These are phyloP conservation scores for Paspalum vaginatum DNA, from an alignment of 176 grass and related monocot genomes.

Conservation along the genomic window DNA sequence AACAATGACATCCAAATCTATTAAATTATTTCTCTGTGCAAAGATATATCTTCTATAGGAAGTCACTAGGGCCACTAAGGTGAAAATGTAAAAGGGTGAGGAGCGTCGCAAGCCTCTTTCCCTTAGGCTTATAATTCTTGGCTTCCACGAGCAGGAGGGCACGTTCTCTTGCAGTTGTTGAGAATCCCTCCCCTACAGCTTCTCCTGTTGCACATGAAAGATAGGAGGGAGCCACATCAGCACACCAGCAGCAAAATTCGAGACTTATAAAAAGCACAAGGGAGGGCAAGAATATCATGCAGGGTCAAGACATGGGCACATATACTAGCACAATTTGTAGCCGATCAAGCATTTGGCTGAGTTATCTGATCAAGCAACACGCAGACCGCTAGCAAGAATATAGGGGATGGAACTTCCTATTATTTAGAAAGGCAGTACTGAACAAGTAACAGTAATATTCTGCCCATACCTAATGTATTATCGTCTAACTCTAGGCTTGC, in stretches of 20 bases:
- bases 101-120: conserved; percentile 38
- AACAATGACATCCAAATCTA: conserved; percentile 18
- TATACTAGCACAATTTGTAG: conserved; percentile 16
- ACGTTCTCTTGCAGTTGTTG: neutral
- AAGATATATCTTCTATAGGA: conserved; percentile 46
- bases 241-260: neutral
- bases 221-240: conserved; percentile 3
- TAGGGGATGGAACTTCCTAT: neutral
- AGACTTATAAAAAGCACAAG: neutral
- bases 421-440: neutral
- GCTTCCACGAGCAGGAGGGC: conserved; percentile 18
- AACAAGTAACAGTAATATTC: conserved; percentile 7
- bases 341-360: conserved; percentile 4
- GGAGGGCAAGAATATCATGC: neutral
- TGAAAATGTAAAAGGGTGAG: conserved; percentile 32
- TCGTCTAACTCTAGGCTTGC: conserved; percentile 74
- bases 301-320: neutral
- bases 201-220: conserved; percentile 11
- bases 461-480: conserved; percentile 56
- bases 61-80: conserved; percentile 16
- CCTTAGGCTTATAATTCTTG: conserved; percentile 32
- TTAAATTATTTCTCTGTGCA: conserved; percentile 42
- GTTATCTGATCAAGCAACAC: neutral
- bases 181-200: conserved; percentile 12
- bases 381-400: neutral